Conservation (phyloP, 2,329 filamentous ascomycete genomes). For the Onygenales sp. region DNA sequence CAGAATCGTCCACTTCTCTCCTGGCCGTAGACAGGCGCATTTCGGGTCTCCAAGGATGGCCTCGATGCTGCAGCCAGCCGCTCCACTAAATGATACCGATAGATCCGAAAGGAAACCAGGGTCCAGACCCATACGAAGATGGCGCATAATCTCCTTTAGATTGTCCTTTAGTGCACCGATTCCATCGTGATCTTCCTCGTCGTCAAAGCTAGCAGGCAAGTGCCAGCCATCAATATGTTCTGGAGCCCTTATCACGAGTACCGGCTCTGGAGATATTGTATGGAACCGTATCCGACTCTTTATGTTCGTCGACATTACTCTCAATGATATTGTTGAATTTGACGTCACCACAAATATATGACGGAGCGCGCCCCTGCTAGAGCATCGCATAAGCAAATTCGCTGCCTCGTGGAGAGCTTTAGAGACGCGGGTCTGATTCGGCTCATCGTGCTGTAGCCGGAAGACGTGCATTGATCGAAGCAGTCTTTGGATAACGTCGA, state of each 20-base stretch:
- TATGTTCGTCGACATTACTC: slow-evolving; percentile 10
- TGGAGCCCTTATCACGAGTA: slow-evolving; percentile 12
- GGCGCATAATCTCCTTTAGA: slow-evolving; percentile 15
- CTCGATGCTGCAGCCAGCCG: slow-evolving; percentile 16
- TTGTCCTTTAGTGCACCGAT: slow-evolving; percentile 15
- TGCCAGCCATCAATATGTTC: slow-evolving; percentile 19
- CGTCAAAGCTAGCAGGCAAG: slow-evolving; percentile 15
- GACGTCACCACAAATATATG: slow-evolving; percentile 26
- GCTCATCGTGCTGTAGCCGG: slow-evolving; percentile 8
- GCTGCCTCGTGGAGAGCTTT: slow-evolving; percentile 18
- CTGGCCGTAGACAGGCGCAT: slow-evolving; percentile 18
- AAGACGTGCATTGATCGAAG: slow-evolving; percentile 15
- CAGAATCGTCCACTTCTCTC: slow-evolving; percentile 22
- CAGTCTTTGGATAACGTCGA: slow-evolving; percentile 12
- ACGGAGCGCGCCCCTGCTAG: slow-evolving; percentile 18
- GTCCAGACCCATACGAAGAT: slow-evolving; percentile 21
- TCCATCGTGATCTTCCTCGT: slow-evolving; percentile 5
- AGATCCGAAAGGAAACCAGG: slow-evolving; percentile 18
- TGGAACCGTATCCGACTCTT: slow-evolving; percentile 23
- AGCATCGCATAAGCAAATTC: slow-evolving; percentile 14
- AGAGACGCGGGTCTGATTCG: slow-evolving; percentile 7
- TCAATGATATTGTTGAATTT: slow-evolving; percentile 11
- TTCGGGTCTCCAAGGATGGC: slow-evolving; percentile 14
- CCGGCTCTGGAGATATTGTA: slow-evolving; percentile 21
- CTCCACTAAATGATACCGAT: slow-evolving; percentile 15